Base-by-base conservation (phyloP, 352 stramenopile species). In the Pythium aristosporum region DNA sequence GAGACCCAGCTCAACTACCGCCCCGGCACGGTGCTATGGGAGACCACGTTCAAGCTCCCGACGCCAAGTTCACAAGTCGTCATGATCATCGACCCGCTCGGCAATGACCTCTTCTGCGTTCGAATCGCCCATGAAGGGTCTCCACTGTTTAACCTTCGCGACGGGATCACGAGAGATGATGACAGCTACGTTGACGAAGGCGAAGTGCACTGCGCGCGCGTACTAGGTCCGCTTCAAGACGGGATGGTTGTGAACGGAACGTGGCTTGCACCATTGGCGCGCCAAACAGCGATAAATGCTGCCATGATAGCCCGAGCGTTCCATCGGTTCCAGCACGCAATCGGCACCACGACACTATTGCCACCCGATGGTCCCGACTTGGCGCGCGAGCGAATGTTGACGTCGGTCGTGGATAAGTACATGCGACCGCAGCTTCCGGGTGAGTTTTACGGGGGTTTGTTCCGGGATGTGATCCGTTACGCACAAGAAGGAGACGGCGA, bases 381-480 rank as follows among this genome's bases (percentile, higher is more conserved):
- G 60, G 89, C 89, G 51, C 84, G 87, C 13, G 82, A 77, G 28
- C 87, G 85, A 21, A 73, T 89, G 54, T 88, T 96, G 32, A 73
- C 75, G 9, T 78, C 81, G 1, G 80, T 94, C 49, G 75, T 92
- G 6, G 75, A 91, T 53, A 87, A 91, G 57, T 74, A 96, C 65
- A 91, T 96, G 75, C 82, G 74, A 13, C 85, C 87, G 16, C 86
- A 92, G 67, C 76, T 96, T 18, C 87, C 87, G 12, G 85, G 87
- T 32, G 83, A 96, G 64, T 96, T 96, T 64, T 96, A 96, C 64
- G 82, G 87, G 39, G 75, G 82, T 51, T 68, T 95, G 39, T 95
- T 95, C 67, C 70, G 75, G 20, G 80, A 89, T 61, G 65, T 89
- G 37, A 73, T 73, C 48, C 68, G 62, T 20, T 73, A 69, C 41